Evolutionary conservation across 1,284 basidiomycete genomes (phyloP).

Genomic region (Cryptococcus deneoformans): DNA sequence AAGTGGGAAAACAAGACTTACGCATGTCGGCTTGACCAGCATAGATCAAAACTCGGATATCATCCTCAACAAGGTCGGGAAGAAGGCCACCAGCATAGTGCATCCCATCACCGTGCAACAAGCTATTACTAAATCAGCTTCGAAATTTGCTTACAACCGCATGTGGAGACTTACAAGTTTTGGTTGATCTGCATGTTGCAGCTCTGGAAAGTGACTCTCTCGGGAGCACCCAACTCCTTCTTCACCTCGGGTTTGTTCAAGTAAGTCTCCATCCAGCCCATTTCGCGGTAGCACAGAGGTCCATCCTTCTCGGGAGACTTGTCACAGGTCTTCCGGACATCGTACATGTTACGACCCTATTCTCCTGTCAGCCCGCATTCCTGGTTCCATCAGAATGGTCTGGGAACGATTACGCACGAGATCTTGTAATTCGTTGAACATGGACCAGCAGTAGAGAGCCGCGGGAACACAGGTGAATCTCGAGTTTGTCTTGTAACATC

Average conservation of each 20-base stretch:
- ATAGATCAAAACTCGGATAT: constrained; percentile 74
- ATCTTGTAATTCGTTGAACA: constrained; percentile 55
- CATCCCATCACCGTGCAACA: constrained; percentile 71
- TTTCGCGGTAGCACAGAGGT: constrained; percentile 68
- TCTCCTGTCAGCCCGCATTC: not conserved
- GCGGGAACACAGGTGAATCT: constrained; percentile 59
- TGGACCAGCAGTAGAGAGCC: constrained; percentile 52
- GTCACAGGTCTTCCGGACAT: constrained; percentile 74
- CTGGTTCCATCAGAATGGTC: not conserved
- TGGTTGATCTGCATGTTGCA: constrained; percentile 58
- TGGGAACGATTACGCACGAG: constrained; percentile 19
- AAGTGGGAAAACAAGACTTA: constrained; percentile 13
- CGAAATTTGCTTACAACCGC: not conserved
- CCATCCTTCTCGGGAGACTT: constrained; percentile 57
- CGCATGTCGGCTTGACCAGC: constrained; percentile 80
- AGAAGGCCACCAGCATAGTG: constrained; percentile 72
- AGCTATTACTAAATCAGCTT: constrained; percentile 25
- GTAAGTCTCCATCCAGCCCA: constrained; percentile 75
- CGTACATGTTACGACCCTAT: constrained; percentile 60
- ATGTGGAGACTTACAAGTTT: constrained; percentile 31
- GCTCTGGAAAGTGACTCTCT: constrained; percentile 59
- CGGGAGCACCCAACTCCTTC: constrained; percentile 66
- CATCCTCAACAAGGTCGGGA: constrained; percentile 69
- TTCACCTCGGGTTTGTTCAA: constrained; percentile 70
- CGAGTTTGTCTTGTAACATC: constrained; percentile 49